Base-by-base conservation (phyloP, 176 grass and related monocot species). In the Coix lacrymajobi region DNA sequence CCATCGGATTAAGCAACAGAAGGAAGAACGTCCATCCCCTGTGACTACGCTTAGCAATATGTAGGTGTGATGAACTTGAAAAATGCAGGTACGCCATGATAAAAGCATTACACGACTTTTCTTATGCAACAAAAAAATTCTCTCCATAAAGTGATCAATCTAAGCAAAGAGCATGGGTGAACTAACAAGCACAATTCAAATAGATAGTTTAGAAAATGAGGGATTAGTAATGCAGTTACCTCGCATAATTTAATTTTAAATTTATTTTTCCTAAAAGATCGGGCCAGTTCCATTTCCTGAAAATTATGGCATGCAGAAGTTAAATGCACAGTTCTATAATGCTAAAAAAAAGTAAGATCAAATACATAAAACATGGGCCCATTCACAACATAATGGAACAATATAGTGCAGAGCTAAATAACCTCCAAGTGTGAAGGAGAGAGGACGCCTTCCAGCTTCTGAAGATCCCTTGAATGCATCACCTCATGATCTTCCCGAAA, bases 361-460 rank as follows among this genome's bases (percentile, higher is more conserved):
- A 74, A 49, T 72, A 72, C 48, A 78, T 20, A 78, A 78, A 86
- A 82, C 8, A 86, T 29, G 20, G 64, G 22, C 20, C 11, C 57
- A 60, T 78, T 78, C 33, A 44, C 34, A 63, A 38, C 71, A 83
- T 63, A 64, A 57, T 28, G 65, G 6, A 41, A 60, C 10, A 7
- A 34, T 73, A 40, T 33, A 71, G 60, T 46, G 26, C 24, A 91
- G 66, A 65, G 33, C 24, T 75, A 79, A 76, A 81, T 56, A 49
- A 98, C 96, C 92, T 98, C 96, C 79, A 98, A 84, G 91, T 96
- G 91, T 76, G 89, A 90, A 64, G 96, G 96, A 87, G 93, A 98
- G 84, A 98, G 93, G 49, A 92, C 32, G 71, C 93, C 96, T 96
- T 96, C 96, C 62, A 98, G 83, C 72, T 90, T 98, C 67, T 98